Evolutionary conservation across 176 grass and related monocot genomes (phyloP).

Genomic region (Neostapfia colusana): DNA sequence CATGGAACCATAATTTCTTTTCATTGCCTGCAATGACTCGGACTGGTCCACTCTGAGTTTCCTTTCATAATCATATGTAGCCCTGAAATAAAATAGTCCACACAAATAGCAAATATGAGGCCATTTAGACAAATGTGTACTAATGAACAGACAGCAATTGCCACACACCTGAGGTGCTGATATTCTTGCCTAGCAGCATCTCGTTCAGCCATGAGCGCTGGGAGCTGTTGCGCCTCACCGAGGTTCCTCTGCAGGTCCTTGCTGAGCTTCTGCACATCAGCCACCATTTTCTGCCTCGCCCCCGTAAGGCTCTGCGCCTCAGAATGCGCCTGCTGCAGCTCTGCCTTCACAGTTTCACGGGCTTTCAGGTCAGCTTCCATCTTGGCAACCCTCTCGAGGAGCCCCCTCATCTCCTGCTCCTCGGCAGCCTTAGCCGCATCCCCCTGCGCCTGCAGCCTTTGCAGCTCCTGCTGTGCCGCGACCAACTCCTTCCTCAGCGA

Average conservation of each 20-base stretch:
- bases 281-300: constrained; percentile 59
- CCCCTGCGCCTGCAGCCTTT: constrained; percentile 64
- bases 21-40: constrained; percentile 77
- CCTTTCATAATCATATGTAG: constrained; percentile 85
- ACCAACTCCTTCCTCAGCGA: constrained; percentile 75
- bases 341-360: constrained; percentile 52
- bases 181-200: constrained; percentile 77
- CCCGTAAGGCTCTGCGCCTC: constrained; percentile 67
- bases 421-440: constrained; percentile 47
- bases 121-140: neutral
- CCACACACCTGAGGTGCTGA: constrained; percentile 65
- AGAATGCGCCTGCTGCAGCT: constrained; percentile 69
- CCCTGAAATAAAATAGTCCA: constrained; percentile 40
- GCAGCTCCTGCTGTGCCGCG: constrained; percentile 71
- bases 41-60: constrained; percentile 78
- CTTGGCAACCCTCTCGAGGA: constrained; percentile 69
- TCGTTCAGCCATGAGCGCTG: constrained; percentile 50
- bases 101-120: constrained; percentile 4
- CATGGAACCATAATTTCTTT: constrained; percentile 87
- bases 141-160: constrained; percentile 2
- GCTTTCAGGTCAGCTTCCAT: constrained; percentile 85
- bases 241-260: constrained; percentile 84
- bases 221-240: constrained; percentile 77
- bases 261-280: constrained; percentile 63
- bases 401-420: constrained; percentile 69